A percentile compares a stretch with the other conserved stretches of the same genome.
Conservation (phyloP, 495 filamentous ascomycete genomes). For the Penicillium paxilli region DNA sequence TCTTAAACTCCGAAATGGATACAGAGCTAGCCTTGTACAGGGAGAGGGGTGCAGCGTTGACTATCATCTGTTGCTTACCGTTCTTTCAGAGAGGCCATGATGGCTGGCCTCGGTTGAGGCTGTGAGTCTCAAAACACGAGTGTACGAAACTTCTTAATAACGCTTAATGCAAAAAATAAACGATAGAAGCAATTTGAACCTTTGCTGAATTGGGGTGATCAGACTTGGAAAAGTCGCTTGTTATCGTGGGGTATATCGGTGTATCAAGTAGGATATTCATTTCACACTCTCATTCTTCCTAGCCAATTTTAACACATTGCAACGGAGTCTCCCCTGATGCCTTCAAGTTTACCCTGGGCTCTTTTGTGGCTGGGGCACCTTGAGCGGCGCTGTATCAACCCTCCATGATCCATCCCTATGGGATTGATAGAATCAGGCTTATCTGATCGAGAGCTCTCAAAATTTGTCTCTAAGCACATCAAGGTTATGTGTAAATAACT, state of each 20-base stretch:
- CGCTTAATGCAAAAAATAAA: no score
- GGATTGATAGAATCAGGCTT: no score
- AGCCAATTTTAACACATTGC: neutral
- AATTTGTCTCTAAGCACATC: no score
- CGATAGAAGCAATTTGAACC: neutral
- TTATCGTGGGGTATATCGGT: neutral
- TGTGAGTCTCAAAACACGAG: neutral
- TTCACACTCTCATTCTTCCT: neutral
- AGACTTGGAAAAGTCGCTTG: neutral
- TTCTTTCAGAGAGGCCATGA: constrained; percentile 1
- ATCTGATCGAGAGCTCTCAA: no score
- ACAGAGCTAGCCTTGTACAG: constrained; percentile 2
- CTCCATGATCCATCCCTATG: no score
- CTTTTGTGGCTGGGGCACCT: no score
- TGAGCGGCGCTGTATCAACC: no score
- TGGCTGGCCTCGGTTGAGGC: neutral
- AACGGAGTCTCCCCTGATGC: no score
- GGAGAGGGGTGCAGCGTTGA: constrained; percentile 4
- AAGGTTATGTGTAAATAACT: no score
- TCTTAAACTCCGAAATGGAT: neutral
- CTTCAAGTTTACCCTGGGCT: no score
- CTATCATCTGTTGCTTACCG: constrained; percentile 3
- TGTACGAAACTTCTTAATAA: neutral
- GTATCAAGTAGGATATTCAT: neutral
- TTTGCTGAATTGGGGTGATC: neutral